Conservation (phyloP, 345 rosid genomes). For the Sonneratia caseolaris region DNA sequence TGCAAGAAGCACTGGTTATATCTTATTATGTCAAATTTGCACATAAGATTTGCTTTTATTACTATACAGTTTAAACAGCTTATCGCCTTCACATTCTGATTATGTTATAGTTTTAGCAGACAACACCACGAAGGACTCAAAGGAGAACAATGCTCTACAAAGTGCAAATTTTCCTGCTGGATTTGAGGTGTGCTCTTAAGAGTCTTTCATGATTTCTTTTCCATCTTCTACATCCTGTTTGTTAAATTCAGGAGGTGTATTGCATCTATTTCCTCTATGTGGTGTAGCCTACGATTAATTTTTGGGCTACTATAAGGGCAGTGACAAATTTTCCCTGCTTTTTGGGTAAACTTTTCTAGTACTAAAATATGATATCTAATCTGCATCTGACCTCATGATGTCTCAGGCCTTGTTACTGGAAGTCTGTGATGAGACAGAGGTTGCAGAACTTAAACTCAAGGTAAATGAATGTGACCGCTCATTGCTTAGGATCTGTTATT, state of each 20-base stretch:
- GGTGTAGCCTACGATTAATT: not conserved
- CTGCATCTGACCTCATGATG: slow-evolving; percentile 9
- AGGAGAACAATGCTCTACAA: slow-evolving; percentile 27
- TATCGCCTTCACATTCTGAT: not conserved
- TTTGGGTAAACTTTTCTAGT: not conserved
- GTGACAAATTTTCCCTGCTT: not conserved
- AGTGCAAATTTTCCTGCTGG: slow-evolving; percentile 60
- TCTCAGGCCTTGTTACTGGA: slow-evolving; percentile 66
- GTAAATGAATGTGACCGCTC: slow-evolving; percentile 21
- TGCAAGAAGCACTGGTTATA: not conserved
- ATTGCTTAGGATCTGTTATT: not conserved
- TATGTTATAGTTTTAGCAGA: slow-evolving; percentile 22
- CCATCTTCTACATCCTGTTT: not conserved
- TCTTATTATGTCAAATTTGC: not conserved
- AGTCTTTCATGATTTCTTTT: not conserved
- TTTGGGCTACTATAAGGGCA: not conserved
- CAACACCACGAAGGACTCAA: slow-evolving; percentile 21
- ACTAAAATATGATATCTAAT: slow-evolving; percentile 1
- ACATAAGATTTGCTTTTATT: not conserved
- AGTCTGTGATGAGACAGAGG: slow-evolving; percentile 90
- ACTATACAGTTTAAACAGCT: not conserved
- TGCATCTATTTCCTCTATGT: not conserved
- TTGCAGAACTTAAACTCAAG: slow-evolving; percentile 88
- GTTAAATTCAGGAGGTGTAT: not conserved
- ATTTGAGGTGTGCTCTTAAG: slow-evolving; percentile 42